phyloP scores from a whole-genome alignment of 352 stramenopile genomes.

The Globisporangium orthogonon region DNA sequence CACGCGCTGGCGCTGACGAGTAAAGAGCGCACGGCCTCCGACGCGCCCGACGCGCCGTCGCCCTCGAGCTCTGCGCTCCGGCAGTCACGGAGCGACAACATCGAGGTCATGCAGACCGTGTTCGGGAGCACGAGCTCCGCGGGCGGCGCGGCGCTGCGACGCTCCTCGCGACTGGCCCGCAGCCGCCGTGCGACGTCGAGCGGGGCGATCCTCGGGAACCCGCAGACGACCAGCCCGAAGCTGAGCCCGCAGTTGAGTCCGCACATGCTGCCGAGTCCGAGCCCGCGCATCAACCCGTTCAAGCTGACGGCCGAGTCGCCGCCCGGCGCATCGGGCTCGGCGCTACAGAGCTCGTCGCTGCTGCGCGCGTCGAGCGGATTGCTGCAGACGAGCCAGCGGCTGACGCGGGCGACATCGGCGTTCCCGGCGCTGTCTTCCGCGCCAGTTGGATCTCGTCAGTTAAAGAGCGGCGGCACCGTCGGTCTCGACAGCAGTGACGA shows the following conservation, averaged over 20 bases:
- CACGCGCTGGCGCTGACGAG: constrained; percentile 4
- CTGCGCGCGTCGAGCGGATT: constrained; percentile 3
- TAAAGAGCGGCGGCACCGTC: not conserved
- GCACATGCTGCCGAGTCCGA: constrained; percentile 45
- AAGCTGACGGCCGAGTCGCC: constrained; percentile 46
- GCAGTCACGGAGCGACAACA: constrained; percentile 47
- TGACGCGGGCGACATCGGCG: not conserved
- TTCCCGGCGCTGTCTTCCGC: not conserved
- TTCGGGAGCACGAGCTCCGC: constrained; percentile 49
- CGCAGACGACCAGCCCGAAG: constrained; percentile 39
- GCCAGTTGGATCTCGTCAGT: not conserved
- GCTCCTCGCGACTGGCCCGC: constrained; percentile 41
- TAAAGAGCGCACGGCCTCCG: constrained; percentile 26
- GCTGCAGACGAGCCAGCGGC: constrained; percentile 5
- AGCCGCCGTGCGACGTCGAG: constrained; percentile 54
- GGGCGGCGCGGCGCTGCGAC: constrained; percentile 34
- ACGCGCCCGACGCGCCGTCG: constrained; percentile 18
- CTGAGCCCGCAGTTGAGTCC: constrained; percentile 69
- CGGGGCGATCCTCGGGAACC: constrained; percentile 22
- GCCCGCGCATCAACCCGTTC: constrained; percentile 68
- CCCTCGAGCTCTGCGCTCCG: constrained; percentile 29
- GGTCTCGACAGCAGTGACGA: constrained; percentile 52
- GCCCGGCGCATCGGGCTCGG: constrained; percentile 7
- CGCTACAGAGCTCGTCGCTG: constrained; percentile 9
- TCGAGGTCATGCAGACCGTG: constrained; percentile 61